Conservation (phyloP, 2,329 filamentous ascomycete genomes). For the Paracoccidioides lutzii region DNA sequence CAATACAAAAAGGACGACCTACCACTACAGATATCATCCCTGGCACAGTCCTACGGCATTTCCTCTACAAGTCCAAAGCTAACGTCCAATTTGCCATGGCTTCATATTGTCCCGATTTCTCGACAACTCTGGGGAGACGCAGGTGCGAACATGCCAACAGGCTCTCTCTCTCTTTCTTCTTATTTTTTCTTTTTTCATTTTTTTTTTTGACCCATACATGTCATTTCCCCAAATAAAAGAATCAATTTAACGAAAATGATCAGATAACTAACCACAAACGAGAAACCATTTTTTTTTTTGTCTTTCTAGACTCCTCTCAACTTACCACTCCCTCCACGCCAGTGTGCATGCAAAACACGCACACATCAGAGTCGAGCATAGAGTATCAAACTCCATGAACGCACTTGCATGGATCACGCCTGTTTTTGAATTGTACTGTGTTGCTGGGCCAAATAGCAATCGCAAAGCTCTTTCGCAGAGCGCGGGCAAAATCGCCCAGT, state of each 20-base stretch:
- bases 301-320: slow-evolving; percentile 52
- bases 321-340: slow-evolving; percentile 76
- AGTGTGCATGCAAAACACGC: slow-evolving; percentile 73
- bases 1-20: slow-evolving; percentile 59
- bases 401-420: slow-evolving; percentile 85
- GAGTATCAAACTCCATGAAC: slow-evolving; percentile 58
- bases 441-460: slow-evolving; percentile 60
- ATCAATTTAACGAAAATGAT: slow-evolving; percentile 5
- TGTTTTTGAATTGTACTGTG: slow-evolving; percentile 84
- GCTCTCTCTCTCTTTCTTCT: background rate
- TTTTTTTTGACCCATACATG: background rate
- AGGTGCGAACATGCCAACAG: slow-evolving; percentile 31
- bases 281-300: slow-evolving; percentile 1
- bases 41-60: slow-evolving; percentile 71
- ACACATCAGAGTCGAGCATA: slow-evolving; percentile 76
- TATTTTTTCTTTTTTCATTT: slow-evolving; percentile 7
- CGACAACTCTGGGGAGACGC: slow-evolving; percentile 46
- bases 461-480: slow-evolving; percentile 62
- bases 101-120: slow-evolving; percentile 58
- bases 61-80: slow-evolving; percentile 84
- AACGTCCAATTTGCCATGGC: slow-evolving; percentile 97
- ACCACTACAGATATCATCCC: slow-evolving; percentile 63
- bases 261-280: background rate
- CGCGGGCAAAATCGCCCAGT: slow-evolving; percentile 80
- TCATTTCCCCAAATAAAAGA: too few relatives aligned